Evolutionary conservation across 2,329 filamentous ascomycete species (phyloP), one percentile per base, ranked within the genome.

Genomic region (Exutisphaerella laricina): DNA sequence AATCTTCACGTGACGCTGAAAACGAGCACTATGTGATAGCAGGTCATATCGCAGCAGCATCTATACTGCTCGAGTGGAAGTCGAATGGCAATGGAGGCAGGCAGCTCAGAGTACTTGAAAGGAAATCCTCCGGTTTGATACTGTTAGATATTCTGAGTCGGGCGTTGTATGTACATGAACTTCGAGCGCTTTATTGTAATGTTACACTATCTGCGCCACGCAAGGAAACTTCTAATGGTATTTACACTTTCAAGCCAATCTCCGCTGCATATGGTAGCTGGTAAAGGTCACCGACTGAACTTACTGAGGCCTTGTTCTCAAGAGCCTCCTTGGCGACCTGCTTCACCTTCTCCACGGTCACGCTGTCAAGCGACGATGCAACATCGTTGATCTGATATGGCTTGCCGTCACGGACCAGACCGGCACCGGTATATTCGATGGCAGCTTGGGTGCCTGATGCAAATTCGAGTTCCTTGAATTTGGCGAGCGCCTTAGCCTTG

Each of bases 201-300:
- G 58, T 51, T 63, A 63, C 60, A 63, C 50, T 56, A 55, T 49
- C 44, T 53, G 51, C 55, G 54, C 51, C 54, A 55, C 41, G 53
- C 54, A 54, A 53, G 39, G 49, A 51, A 51, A 48, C 48, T 50
- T 58, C 50, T 56, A 56, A 26, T 54, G 41, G 45, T 69, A 70
- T 79, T 79, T 94, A 98, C 78, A 95, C 88, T 67, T 83, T 87
- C 65, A 98, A 79, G 59, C 90, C 94, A 66, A 98, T 76, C 65
- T 98, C 92, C 71, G 89, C 86, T 55, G 88, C 92, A 65, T 84
- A 98, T 45, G 92, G 92, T 64, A 98, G 80, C 60, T 84, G 78
- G 69, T 87, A 84, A 59, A 98, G 78, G 66, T 98, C 92, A 67
- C 92, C 92, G 51, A 97, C 88, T 46, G 87, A 77, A 50, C 88